Percentiles rank a stretch among this genome's conserved stretches.
phyloP scores from a whole-genome alignment of 1,284 basidiomycete species.

The Schizophyllum amplum region DNA sequence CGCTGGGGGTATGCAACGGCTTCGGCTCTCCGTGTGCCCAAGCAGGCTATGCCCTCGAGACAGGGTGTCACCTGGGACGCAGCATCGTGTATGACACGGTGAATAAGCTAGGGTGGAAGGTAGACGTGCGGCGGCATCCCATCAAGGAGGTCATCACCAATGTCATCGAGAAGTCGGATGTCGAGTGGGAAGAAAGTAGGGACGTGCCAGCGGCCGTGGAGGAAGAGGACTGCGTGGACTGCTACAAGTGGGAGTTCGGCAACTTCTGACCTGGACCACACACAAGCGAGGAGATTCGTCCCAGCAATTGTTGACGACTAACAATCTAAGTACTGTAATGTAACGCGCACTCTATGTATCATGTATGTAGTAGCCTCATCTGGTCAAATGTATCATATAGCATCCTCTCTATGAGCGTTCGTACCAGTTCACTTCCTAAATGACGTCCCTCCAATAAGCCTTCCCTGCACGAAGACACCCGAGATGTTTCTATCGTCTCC shows the following conservation, averaged over 20 bases:
- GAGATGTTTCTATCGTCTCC: slow-evolving; percentile 87
- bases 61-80: slow-evolving; percentile 63
- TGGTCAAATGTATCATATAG: neutral
- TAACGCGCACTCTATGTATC: neutral
- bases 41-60: slow-evolving; percentile 68
- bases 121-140: slow-evolving; percentile 75
- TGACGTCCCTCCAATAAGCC: slow-evolving; percentile 61
- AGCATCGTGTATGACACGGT: slow-evolving; percentile 82
- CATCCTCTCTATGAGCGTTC: neutral
- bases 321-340: neutral
- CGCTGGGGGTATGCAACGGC: slow-evolving; percentile 70
- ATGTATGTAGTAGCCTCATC: neutral
- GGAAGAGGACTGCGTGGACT: slow-evolving; percentile 63
- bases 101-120: slow-evolving; percentile 74
- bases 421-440: slow-evolving; percentile 4
- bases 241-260: slow-evolving; percentile 69
- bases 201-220: slow-evolving; percentile 45
- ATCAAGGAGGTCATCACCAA: slow-evolving; percentile 74
- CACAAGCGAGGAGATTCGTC: neutral
- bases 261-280: slow-evolving; percentile 28
- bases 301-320: neutral
- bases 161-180: slow-evolving; percentile 58
- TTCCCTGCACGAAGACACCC: slow-evolving; percentile 81
- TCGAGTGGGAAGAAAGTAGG: slow-evolving; percentile 35
- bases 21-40: slow-evolving; percentile 54